Base-by-base conservation (phyloP, 345 rosid genomes). In the Hibiscus mutabilis region DNA sequence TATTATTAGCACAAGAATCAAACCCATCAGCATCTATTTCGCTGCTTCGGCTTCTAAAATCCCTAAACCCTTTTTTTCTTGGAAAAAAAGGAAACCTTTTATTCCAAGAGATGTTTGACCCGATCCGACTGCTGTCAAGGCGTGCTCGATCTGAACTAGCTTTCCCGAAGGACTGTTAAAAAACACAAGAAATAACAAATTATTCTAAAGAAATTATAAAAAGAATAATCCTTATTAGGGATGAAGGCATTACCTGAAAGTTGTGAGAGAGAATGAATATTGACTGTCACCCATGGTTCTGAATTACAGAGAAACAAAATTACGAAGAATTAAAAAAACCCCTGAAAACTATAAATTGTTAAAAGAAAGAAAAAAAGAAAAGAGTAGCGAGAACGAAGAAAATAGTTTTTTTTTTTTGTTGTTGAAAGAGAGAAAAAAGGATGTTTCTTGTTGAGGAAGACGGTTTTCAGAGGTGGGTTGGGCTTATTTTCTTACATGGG, bases 81-180 rank as follows among this genome's bases (percentile, higher is more conserved):
- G 14, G 14, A 47, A 47, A 18, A 53, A 6, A 12, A 35, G 19
- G 2, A 9, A n/a, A 93, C 97, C 98, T 84, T 91, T 89, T 76
- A 94, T 94, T 12, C 98, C 97, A 24, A 94, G 74, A 24, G 98
- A 94, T 6, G 98, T 94, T 77, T 94, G 98, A 14, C 98, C 96
- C 11, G 97, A 93, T 60, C 97, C 93, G 24, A 93, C 98, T 12
- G 96, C 96, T 3, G 95, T 91, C 69, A 93, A 76, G 33, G 98
- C 98, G 72, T 93, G 97, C 76, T 93, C 97, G 52, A 89, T 94
- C 92, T 94, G 97, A 78, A 94, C 98, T 29, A 94, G 93, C 91
- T 94, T 91, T 18, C 98, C 96, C n/a, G 98, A 91, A 71, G 98
- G 98, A 73, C 96, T 94, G 85, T 53, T 19, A 51, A 80, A 24